These are phyloP conservation scores for Spinacia oleracea DNA, from an alignment of 179 eudicot species.

Conservation along the genomic window DNA sequence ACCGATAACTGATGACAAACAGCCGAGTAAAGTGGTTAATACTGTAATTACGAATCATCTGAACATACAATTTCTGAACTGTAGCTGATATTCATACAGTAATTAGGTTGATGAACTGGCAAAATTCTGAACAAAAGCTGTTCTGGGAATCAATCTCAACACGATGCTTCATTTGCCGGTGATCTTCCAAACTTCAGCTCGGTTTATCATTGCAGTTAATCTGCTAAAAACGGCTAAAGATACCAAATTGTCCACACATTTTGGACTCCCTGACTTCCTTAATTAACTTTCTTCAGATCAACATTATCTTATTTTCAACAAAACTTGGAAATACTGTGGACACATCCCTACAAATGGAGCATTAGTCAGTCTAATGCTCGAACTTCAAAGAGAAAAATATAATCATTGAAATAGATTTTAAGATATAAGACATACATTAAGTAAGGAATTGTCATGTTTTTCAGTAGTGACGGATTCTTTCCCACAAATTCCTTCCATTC, in stretches of 20 bases:
- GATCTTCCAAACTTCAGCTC: neutral
- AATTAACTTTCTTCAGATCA: neutral
- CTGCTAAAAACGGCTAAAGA: too few species aligned
- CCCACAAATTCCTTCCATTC: constrained; percentile 69
- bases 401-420: too few species aligned
- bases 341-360: constrained; percentile 66
- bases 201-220: too few species aligned
- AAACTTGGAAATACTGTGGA: constrained; percentile 63
- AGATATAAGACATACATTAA: constrained; percentile 37
- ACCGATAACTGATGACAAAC: neutral
- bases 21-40: neutral
- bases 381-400: neutral
- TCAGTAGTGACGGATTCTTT: constrained; percentile 55
- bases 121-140: too few species aligned
- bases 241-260: too few species aligned
- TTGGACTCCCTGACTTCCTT: neutral
- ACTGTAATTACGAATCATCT: too few species aligned
- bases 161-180: neutral
- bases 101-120: too few species aligned
- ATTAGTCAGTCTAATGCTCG: neutral
- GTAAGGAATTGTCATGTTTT: constrained; percentile 70
- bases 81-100: too few species aligned
- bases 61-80: too few species aligned
- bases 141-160: too few species aligned
- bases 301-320: constrained; percentile 44